phyloP scores from a whole-genome alignment of 2,329 filamentous ascomycete species.

The Xylaria sp. region DNA sequence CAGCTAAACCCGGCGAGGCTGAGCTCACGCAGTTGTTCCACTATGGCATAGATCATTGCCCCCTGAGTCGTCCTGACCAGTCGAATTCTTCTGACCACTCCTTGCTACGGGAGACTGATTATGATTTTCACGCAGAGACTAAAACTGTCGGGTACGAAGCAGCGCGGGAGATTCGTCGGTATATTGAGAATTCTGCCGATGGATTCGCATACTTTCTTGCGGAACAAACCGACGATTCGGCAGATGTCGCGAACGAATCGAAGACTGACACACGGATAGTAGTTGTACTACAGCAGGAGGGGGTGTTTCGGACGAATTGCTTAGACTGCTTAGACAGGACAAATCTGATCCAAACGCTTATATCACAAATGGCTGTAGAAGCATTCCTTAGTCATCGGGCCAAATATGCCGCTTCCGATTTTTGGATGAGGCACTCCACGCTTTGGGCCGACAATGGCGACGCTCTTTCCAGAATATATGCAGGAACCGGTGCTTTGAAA shows the following conservation, averaged over 20 bases:
- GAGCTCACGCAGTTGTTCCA: slow-evolving; percentile 85
- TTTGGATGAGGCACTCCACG: slow-evolving; percentile 91
- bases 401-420: slow-evolving; percentile 77
- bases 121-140: slow-evolving; percentile 96
- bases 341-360: slow-evolving; percentile 94
- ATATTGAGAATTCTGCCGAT: slow-evolving; percentile 82
- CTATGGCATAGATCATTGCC: slow-evolving; percentile 78
- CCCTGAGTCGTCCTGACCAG: slow-evolving; percentile 71
- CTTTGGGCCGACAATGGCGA: slow-evolving; percentile 99
- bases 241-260: slow-evolving; percentile 53
- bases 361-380: slow-evolving; percentile 93
- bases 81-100: slow-evolving; percentile 73
- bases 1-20: slow-evolving; percentile 84
- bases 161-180: slow-evolving; percentile 82
- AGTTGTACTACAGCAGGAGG: slow-evolving; percentile 88
- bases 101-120: slow-evolving; percentile 84
- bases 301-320: slow-evolving; percentile 96
- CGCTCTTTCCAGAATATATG: slow-evolving; percentile 92
- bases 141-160: slow-evolving; percentile 90
- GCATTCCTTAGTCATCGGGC: slow-evolving; percentile 80
- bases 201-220: slow-evolving; percentile 93
- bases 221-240: slow-evolving; percentile 72
- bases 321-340: slow-evolving; percentile 95
- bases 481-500: slow-evolving; percentile 94
- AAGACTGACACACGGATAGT: slow-evolving; percentile 61